Percentiles rank a stretch among this genome's conserved stretches.
Conservation (phyloP, 2,329 filamentous ascomycete species). For the Alternaria longipes region DNA sequence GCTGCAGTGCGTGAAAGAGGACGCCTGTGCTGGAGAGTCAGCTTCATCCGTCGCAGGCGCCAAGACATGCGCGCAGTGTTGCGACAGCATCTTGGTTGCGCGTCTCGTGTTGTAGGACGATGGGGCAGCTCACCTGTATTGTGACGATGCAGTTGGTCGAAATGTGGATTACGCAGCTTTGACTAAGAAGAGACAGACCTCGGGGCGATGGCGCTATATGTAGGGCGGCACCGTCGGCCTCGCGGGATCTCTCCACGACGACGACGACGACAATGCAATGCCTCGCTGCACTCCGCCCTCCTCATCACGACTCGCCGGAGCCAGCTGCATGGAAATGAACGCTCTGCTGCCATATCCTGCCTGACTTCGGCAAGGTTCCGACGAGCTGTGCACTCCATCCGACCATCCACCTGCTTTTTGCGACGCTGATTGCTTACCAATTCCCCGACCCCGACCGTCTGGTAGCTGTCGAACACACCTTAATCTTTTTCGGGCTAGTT, state of each 20-base stretch:
- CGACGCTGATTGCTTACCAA: slow-evolving; percentile 28
- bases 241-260: slow-evolving; percentile 13
- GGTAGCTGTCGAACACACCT: slow-evolving; percentile 22
- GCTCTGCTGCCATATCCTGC: slow-evolving; percentile 6
- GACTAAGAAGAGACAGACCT: slow-evolving; percentile 26
- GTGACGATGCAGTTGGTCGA: slow-evolving; percentile 29
- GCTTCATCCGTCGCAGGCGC: slow-evolving; percentile 14
- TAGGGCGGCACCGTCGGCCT: slow-evolving; percentile 15
- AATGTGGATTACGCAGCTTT: slow-evolving; percentile 32
- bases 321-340: background rate
- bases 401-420: slow-evolving; percentile 19
- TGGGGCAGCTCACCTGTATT: slow-evolving; percentile 31
- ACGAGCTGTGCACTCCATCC: slow-evolving; percentile 12
- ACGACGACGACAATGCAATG: slow-evolving; percentile 6
- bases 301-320: slow-evolving; percentile 6
- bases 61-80: slow-evolving; percentile 18
- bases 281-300: background rate
- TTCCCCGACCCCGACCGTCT: slow-evolving; percentile 20
- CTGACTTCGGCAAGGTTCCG: slow-evolving; percentile 27
- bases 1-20: slow-evolving; percentile 14
- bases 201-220: slow-evolving; percentile 21
- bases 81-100: slow-evolving; percentile 20
- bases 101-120: slow-evolving; percentile 11
- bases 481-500: slow-evolving; percentile 11
- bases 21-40: slow-evolving; percentile 19